Evolutionary conservation across 441 rosid genomes (phyloP), one percentile per base, ranked within the genome.

Genomic region (Adansonia madagascariensis): DNA sequence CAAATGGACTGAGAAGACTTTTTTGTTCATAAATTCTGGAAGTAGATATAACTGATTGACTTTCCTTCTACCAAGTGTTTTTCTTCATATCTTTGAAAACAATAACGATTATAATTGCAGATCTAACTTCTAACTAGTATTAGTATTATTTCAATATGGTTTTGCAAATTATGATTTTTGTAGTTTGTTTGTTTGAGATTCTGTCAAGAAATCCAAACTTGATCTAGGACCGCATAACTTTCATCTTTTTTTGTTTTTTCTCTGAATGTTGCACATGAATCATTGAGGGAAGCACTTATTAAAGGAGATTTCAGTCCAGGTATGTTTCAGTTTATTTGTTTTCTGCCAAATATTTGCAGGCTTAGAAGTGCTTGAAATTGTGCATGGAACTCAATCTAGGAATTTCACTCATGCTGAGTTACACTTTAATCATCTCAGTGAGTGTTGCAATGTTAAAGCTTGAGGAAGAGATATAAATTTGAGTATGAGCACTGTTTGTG

Each of bases 231-330:
- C 60, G 56, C 79, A 7, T 80, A 52, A 80, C 62, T 69, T 77
- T 12, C 76, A n/a, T 77, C 18, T 2, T 77, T 73, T 39, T 3
- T 18, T 11, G 31, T 27, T 27, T 27, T 27, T 61, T 81, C 76
- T 85, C 85, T 93, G 98, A 88, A 87, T 86, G 91, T 80, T 81
- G 98, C 98, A 77, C 87, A 78, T 63, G 96, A 95, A 57, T 79
- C 90, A 35, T 82, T 93, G 75, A 91, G 78, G 85, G 91, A 93
- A 78, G 85, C 83, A 44, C 88, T 92, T 52, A 50, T 80, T 76
- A 83, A 90, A 55, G 86, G 77, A 73, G 88, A 87, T 72, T 41
- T 85, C 57, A 81, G 47, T 20, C 82, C 83, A 47, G 86, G 98
- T 93, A 77, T 56, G 82, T 49, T 46, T 73, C 22, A 5, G 11